Evolutionary conservation across 129 eudicot species (phyloP), one percentile per base, ranked within the genome.

Genomic region (Escallonia herrerae): DNA sequence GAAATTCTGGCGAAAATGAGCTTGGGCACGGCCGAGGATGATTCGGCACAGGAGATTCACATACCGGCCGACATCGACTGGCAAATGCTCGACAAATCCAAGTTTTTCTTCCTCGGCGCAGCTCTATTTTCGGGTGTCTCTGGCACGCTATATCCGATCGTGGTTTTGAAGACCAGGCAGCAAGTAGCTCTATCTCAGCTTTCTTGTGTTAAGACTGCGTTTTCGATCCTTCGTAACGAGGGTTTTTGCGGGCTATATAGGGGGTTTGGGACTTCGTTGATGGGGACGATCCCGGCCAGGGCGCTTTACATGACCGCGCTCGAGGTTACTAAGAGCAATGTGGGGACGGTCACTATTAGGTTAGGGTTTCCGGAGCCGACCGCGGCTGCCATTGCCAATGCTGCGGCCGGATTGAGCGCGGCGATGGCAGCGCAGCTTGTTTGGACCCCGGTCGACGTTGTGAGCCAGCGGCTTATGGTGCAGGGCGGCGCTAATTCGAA

Each of bases 391-490:
- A 69, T 86, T 56, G 95, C 97, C 53, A 90, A 82, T 76, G 97
- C 95, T 1, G 78, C 84, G 4, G 97, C 93, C 38, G 97, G 97
- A 3, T 62, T 91, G 48, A 81, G 86, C 33, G 97, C 97, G 6
- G 87, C 97, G 1, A 70, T 87, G 78, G 95, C 95, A 0, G 90
- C 96, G 14, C 96, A 87, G 72, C 74, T 91, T 60, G 90, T 91
- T 42, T 91, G 96, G 96, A 87, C 96, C 4, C 97, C 95, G 2
- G 79, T 91, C 50, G 96, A 87, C 83, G 96, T 87, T 6, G 81
- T 91, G 4, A 91, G 95, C 74, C 97, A 91, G 74, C 55, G 97
- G 64, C 86, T 91, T 6, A 91, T 91, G 96, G 96, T 85, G 2
- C 96, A 91, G 56, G 84, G 87, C 42, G 77, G 71, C 5, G 55